A percentile compares a stretch with the other conserved stretches of the same genome.
These are phyloP conservation scores for Pistacia atlantica DNA, from an alignment of 345 rosid genomes.

Conservation along the genomic window DNA sequence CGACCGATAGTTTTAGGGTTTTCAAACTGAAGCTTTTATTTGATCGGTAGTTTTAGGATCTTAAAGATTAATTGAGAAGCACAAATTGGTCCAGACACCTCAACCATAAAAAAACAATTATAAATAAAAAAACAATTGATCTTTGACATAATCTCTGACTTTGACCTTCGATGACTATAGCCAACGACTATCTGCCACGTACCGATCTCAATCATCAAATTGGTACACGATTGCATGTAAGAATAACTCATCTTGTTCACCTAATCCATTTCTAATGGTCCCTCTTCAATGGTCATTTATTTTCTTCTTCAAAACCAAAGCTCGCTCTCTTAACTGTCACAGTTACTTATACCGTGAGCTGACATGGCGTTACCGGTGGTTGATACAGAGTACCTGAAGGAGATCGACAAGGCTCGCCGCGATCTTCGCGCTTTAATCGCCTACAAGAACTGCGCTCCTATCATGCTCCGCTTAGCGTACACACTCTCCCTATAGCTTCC, in stretches of 20 bases:
- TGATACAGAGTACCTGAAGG: slow-evolving; percentile 79
- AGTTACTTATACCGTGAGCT: background rate
- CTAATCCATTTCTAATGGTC: background rate
- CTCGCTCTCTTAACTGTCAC: background rate
- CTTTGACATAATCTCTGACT: too few relatives aligned
- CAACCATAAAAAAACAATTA: too few relatives aligned
- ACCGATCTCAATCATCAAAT: background rate
- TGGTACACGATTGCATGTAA: background rate
- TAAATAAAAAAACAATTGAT: too few relatives aligned
- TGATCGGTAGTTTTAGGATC: too few relatives aligned
- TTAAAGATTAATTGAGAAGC: too few relatives aligned
- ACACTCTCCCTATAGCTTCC: background rate
- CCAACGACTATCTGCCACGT: background rate
- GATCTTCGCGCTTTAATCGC: slow-evolving; percentile 92
- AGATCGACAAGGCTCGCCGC: slow-evolving; percentile 89
- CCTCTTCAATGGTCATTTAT: slow-evolving; percentile 10
- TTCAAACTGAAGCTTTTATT: too few relatives aligned
- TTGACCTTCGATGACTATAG: too few relatives aligned
- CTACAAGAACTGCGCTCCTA: slow-evolving; percentile 85
- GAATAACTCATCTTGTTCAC: background rate
- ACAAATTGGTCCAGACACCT: too few relatives aligned
- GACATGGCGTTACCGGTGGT: slow-evolving; percentile 77
- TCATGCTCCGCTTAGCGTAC: slow-evolving; percentile 97
- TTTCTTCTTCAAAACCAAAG: background rate
- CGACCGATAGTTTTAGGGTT: too few relatives aligned